Base-by-base conservation (phyloP, 164 flowering plant genomes). In the Houttuynia cordata region DNA sequence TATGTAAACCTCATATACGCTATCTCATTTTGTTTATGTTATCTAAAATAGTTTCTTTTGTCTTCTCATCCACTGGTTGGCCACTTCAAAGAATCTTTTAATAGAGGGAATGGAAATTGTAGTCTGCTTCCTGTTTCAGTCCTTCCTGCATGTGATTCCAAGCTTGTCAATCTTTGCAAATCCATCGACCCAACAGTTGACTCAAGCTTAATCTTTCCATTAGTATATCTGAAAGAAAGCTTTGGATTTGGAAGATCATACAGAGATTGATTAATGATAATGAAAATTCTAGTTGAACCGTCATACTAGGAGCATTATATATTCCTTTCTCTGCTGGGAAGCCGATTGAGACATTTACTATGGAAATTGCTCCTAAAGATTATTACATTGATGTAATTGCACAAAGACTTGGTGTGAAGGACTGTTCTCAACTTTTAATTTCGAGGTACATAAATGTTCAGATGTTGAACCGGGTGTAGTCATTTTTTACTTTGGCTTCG, bases 371-470 rank as follows among this genome's bases (percentile, higher is more conserved):
- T n/a, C 59, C 83, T 25, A 64, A 61, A 53, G 76, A 67, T 53
- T 91, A 91, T 69, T 86, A 82, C 76, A 66, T 94, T 67, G 99
- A 94, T 80, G 78, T 67, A 51, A 83, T 94, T 75, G 97, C 95
- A 22, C 72, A 73, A 65, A 77, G 76, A 64, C 89, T 94, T 52
- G 80, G 82, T 59, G 62, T 77, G 45, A 17, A 41, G 0, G 82
- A 88, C 73, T 83, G 87, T 66, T 79, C 84, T 53, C 66, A 58
- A 59, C 69, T 91, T 68, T 65, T 88, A 40, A 64, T 84, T 45
- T 86, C 99, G 30, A 86, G 95, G 99, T 90, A 65, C 13, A 74
- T 24, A 68, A 19, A 9, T 51, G 53, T 23, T 40, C 20, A 37
- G 57, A 42, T 50, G 47, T 47, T 50, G 23, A 14, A 55, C 7